Evolutionary conservation across 176 grass and related monocot species (phyloP).

Genomic region (sorghum (Sorghum bicolor)): Sorghum_bicolor_NCBIv3 NC_012873.2:60950001-60950500

Average conservation of each 20-base stretch:
- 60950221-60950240: conserved; percentile 83
- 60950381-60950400: conserved; percentile 12
- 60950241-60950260: conserved; percentile 98
- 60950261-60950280: conserved; percentile 83
- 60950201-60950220: conserved; percentile 86
- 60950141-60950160: conserved; percentile 15
- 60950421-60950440: not conserved
- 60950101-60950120: conserved; percentile 97
- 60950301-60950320: conserved; percentile 99
- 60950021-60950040: conserved; percentile 22
- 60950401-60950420: not conserved
- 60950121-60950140: conserved; percentile 73
- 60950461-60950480: not conserved
- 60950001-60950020: conserved; percentile 3
- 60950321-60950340: conserved; percentile 75
- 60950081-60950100: conserved; percentile 98
- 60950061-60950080: conserved; percentile 84
- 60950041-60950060: conserved; percentile 75
- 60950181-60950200: conserved; percentile 28
- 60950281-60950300: conserved; percentile 95
- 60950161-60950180: conserved; percentile 23
- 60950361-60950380: not conserved
- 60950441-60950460: not conserved
- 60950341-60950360: conserved; percentile 13
- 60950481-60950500: not conserved